A percentile compares a stretch with the other conserved stretches of the same genome.
Conservation (phyloP, 2,329 filamentous ascomycete genomes). For the Alternaria sp. region DNA sequence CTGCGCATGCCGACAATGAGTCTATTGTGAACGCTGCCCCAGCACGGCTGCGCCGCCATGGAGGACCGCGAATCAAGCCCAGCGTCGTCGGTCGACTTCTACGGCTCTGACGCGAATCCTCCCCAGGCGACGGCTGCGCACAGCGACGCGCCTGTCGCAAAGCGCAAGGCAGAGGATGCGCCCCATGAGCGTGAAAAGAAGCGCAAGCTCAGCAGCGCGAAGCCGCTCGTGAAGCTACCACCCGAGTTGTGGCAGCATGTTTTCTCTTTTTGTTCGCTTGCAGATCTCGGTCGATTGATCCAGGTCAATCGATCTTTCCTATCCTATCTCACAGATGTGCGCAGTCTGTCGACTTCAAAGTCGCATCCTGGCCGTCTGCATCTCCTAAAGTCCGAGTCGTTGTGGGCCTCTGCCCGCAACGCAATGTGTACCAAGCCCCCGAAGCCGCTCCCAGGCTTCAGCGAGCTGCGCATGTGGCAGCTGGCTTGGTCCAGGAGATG, state of each 20-base stretch:
- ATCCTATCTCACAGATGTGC: constrained; percentile 50
- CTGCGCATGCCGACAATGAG: constrained; percentile 31
- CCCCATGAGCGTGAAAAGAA: constrained; percentile 38
- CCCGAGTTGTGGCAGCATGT: constrained; percentile 73
- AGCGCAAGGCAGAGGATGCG: constrained; percentile 46
- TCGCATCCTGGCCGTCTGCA: constrained; percentile 40
- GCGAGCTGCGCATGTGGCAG: constrained; percentile 79
- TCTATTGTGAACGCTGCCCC: constrained; percentile 41
- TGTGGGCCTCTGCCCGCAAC: constrained; percentile 75
- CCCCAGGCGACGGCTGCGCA: constrained; percentile 17
- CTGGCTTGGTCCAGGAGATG: constrained; percentile 69
- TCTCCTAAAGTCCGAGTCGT: constrained; percentile 65
- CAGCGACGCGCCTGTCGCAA: constrained; percentile 21
- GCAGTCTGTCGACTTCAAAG: constrained; percentile 39
- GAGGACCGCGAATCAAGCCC: constrained; percentile 43
- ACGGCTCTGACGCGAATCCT: constrained; percentile 35
- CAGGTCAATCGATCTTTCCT: constrained; percentile 72
- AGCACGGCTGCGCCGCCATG: constrained; percentile 32
- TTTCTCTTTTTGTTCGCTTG: constrained; percentile 70
- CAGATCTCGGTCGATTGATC: constrained; percentile 68
- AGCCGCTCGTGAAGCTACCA: constrained; percentile 55
- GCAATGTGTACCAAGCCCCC: constrained; percentile 71
- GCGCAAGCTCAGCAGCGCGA: constrained; percentile 33
- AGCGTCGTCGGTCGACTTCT: constrained; percentile 47
- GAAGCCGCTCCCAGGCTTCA: constrained; percentile 67